Percentiles rank a stretch among this genome's conserved stretches.
Conservation (phyloP, 176 grass and related monocot genomes). For the Melocanna baccifera region DNA sequence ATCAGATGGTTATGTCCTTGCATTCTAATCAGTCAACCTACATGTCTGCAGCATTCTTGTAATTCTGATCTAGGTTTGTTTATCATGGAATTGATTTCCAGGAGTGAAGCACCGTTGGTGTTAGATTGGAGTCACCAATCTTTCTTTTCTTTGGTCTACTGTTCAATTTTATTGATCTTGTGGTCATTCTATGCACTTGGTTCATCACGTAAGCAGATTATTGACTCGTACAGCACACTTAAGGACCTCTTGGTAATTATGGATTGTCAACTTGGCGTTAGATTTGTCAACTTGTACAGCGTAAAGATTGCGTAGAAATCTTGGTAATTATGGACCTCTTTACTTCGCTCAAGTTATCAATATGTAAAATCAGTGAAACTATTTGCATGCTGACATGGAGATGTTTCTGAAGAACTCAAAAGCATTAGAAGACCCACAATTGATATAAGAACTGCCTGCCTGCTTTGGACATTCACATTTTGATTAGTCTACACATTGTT, state of each 20-base stretch:
- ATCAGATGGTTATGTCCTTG: too few species aligned
- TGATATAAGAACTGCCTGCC: background rate
- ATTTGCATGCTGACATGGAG: background rate
- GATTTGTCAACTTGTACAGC: background rate
- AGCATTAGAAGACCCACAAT: background rate
- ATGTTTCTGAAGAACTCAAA: background rate
- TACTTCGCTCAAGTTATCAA: background rate
- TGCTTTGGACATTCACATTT: background rate
- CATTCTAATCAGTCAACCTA: background rate
- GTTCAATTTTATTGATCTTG: background rate
- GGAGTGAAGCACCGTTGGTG: too few species aligned
- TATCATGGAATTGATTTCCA: background rate
- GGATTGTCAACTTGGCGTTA: too few species aligned
- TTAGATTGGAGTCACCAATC: background rate
- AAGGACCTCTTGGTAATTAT: too few species aligned
- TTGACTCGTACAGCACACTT: background rate
- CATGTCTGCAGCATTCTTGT: background rate
- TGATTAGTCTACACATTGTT: background rate
- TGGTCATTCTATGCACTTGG: background rate
- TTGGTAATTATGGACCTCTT: background rate
- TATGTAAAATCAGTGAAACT: background rate
- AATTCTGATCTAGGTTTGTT: background rate
- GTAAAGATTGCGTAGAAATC: background rate
- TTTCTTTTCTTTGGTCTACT: background rate
- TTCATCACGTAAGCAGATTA: background rate